Base-by-base conservation (phyloP, 345 rosid species). In the Anacardium occidentale region DNA sequence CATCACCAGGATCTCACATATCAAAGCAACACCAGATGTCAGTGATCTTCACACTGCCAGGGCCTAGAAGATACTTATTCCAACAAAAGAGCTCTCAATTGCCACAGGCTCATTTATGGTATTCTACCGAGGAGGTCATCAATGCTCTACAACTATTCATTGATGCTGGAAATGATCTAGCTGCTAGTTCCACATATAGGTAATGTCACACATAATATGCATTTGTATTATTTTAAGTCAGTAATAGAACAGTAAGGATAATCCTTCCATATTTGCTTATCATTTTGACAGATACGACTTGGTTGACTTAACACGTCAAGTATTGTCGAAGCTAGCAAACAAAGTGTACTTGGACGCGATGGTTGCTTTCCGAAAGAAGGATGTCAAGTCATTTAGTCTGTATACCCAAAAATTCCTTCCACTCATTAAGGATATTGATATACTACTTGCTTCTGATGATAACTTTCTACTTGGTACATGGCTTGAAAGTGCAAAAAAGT, bases 291-390 rank as follows among this genome's bases (percentile, higher is more conserved):
- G 98, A 83, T 94, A 94, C 47, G 97, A 94, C 81, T 78, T 92
- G 90, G 93, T 92, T 59, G 98, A 94, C 85, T 71, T 92, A 75
- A 92, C 91, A 17, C 84, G 98, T 55, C 98, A 94, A 88, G 98
- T 85, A 32, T 73, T 94, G 73, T 92, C 98, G 20, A 94, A 94
- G 87, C 82, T 90, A 40, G 93, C 98, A 75, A 94, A 90, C 74
- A 76, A 87, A 76, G 97, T 86, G 17, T 92, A 89, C 48, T n/a
- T 77, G 13, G 92, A 90, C 74, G 93, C 97, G 11, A 74, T 88
- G 55, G 78, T 48, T 3, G 90, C 97, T 77, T 94, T 83, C 62
- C 78, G 18, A 25, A 71, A 58, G 77, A 77, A 90, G 78, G 87
- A 92, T 78, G 80, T 70, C 8, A 68, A 56, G 70, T 81, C 83